Evolutionary conservation across 352 stramenopile genomes (phyloP).

Genomic region (Aphanomyces euteiches): DNA sequence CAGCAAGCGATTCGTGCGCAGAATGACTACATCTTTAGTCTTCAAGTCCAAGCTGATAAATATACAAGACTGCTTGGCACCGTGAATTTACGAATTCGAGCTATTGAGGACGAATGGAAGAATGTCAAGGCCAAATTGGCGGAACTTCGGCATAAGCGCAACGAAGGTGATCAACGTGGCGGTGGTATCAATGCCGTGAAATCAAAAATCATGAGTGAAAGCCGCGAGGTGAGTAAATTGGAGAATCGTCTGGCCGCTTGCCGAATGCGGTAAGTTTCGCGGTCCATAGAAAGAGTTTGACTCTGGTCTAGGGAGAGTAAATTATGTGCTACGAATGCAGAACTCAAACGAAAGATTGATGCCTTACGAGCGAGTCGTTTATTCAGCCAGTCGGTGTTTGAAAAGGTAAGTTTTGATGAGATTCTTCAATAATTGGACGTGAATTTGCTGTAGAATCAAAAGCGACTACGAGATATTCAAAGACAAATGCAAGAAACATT

Average conservation of each 20-base stretch:
- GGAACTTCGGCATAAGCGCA: conserved; percentile 57
- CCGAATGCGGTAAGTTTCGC: conserved; percentile 38
- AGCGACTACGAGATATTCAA: conserved; percentile 65
- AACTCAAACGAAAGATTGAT: conserved; percentile 54
- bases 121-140: conserved; percentile 65
- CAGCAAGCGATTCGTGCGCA: conserved; percentile 36
- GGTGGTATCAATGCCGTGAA: conserved; percentile 67
- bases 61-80: conserved; percentile 63
- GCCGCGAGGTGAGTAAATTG: conserved; percentile 72
- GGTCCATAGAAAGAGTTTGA: neutral
- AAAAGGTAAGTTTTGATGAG: conserved; percentile 39
- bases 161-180: conserved; percentile 66
- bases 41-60: conserved; percentile 79
- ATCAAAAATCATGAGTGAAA: conserved; percentile 62
- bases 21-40: conserved; percentile 76
- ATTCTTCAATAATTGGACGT: no score
- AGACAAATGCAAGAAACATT: conserved; percentile 76
- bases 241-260: conserved; percentile 73
- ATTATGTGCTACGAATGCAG: conserved; percentile 54
- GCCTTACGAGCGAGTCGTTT: conserved; percentile 59
- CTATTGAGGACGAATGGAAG: conserved; percentile 68
- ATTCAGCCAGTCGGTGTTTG: conserved; percentile 67
- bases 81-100: conserved; percentile 63
- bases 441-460: conserved; percentile 45
- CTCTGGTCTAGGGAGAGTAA: conserved; percentile 48